Evolutionary conservation across 345 rosid genomes (phyloP).

Genomic region (Gynandropsis gynandra): DNA sequence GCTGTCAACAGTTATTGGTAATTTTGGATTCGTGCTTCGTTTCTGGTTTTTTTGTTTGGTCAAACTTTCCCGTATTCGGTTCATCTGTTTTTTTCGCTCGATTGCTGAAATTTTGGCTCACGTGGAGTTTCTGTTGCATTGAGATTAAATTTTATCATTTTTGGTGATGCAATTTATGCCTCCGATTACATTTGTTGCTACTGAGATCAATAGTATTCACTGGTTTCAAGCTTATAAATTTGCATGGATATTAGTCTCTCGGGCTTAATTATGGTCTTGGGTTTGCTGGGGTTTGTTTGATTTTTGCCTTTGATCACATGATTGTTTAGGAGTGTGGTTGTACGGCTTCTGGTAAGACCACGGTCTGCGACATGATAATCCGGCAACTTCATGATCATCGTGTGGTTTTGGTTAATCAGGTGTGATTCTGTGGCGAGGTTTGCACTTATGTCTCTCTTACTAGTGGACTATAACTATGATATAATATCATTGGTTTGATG

Average conservation of each 20-base stretch:
- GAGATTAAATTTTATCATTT: background rate
- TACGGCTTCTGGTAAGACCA: slow-evolving; percentile 96
- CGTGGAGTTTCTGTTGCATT: background rate
- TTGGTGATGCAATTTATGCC: background rate
- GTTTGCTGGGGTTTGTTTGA: background rate
- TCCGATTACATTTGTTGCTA: background rate
- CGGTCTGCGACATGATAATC: slow-evolving; percentile 96
- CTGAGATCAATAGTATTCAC: background rate
- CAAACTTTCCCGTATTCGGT: slow-evolving; percentile 2
- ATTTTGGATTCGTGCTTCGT: background rate
- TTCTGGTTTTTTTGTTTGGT: background rate
- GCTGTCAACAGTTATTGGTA: slow-evolving; percentile 92
- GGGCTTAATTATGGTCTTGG: background rate
- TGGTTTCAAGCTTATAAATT: background rate
- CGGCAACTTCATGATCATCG: slow-evolving; percentile 98
- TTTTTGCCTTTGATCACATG: background rate
- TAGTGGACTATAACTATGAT: background rate
- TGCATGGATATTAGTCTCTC: background rate
- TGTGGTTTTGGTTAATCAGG: slow-evolving; percentile 91
- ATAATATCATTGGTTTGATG: background rate
- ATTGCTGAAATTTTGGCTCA: background rate
- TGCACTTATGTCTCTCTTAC: slow-evolving; percentile 8
- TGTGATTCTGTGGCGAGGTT: slow-evolving; percentile 16
- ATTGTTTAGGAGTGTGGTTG: slow-evolving; percentile 78
- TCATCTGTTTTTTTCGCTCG: slow-evolving; percentile 1